A percentile compares a stretch with the other conserved stretches of the same genome.
Evolutionary conservation across 352 stramenopile genomes (phyloP).

Genomic region (Vaucheria bursata): DNA sequence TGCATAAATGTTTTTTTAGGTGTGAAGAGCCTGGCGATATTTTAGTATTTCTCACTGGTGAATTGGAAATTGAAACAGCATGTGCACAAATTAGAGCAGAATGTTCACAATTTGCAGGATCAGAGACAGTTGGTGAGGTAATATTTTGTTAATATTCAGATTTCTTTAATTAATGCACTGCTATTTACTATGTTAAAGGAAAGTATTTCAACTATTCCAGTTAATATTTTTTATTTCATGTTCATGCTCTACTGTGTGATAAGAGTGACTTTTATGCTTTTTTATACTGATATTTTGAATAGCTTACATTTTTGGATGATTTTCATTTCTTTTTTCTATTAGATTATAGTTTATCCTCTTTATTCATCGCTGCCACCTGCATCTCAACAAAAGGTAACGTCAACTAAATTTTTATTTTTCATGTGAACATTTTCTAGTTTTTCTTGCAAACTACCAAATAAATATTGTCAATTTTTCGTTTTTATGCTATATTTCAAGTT

Average conservation of each 20-base stretch:
- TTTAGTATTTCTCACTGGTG: conserved; percentile 96
- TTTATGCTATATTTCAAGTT: too few species aligned
- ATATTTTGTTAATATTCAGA: background rate
- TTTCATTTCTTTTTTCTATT: background rate
- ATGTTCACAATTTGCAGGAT: conserved; percentile 14
- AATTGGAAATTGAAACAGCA: conserved; percentile 93
- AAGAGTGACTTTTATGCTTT: too few species aligned
- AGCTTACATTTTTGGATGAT: too few species aligned
- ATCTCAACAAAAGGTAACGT: conserved; percentile 62
- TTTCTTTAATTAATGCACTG: background rate
- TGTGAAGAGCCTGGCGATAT: conserved; percentile 93
- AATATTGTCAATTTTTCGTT: too few species aligned
- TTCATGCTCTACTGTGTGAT: too few species aligned
- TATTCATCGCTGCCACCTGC: conserved; percentile 87
- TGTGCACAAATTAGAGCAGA: conserved; percentile 75
- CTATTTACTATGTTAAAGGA: background rate
- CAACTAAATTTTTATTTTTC: too few species aligned
- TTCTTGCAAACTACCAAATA: too few species aligned
- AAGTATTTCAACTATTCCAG: too few species aligned
- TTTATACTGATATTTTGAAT: too few species aligned
- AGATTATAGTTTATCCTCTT: conserved; percentile 78
- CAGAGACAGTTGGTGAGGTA: conserved; percentile 14
- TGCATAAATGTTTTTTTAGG: too few species aligned
- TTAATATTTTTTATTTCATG: too few species aligned
- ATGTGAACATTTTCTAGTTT: too few species aligned